phyloP scores from a whole-genome alignment of 768 basidiomycete species.

The Boletus tylopilopsis region DNA sequence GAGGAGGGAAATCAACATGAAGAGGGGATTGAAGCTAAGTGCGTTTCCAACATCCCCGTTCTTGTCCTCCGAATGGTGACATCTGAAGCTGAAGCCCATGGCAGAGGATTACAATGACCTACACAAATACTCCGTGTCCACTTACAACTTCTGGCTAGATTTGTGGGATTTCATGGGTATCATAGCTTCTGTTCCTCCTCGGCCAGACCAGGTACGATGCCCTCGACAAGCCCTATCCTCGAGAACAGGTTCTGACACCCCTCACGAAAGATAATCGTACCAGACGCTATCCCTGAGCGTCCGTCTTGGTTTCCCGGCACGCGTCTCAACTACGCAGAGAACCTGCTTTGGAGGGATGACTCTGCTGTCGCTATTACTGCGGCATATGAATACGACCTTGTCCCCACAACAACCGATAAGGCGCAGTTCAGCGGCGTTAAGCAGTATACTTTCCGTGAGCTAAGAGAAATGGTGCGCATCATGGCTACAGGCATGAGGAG shows the following conservation, averaged over 20 bases:
- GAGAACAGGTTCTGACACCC: not conserved
- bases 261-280: constrained; percentile 37
- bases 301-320: constrained; percentile 68
- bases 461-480: constrained; percentile 49
- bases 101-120: constrained; percentile 64
- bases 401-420: constrained; percentile 4
- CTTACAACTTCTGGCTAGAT: constrained; percentile 68
- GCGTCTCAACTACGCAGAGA: constrained; percentile 71
- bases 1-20: constrained; percentile 58
- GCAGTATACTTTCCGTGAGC: constrained; percentile 51
- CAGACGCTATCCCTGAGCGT: constrained; percentile 51
- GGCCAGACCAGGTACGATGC: constrained; percentile 39
- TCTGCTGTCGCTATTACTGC: constrained; percentile 61
- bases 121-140: constrained; percentile 63
- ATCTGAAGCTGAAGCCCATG: no score
- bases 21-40: constrained; percentile 54
- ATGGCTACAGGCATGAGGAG: constrained; percentile 56
- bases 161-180: constrained; percentile 64
- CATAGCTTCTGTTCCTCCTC: constrained; percentile 52
- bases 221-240: not conserved
- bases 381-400: constrained; percentile 48
- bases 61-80: no score
- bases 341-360: constrained; percentile 56
- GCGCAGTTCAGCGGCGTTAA: constrained; percentile 29
- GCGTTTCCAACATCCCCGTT: no score